Conservation (phyloP, 1,284 basidiomycete species). For the Ganoderma resinaceum region DNA sequence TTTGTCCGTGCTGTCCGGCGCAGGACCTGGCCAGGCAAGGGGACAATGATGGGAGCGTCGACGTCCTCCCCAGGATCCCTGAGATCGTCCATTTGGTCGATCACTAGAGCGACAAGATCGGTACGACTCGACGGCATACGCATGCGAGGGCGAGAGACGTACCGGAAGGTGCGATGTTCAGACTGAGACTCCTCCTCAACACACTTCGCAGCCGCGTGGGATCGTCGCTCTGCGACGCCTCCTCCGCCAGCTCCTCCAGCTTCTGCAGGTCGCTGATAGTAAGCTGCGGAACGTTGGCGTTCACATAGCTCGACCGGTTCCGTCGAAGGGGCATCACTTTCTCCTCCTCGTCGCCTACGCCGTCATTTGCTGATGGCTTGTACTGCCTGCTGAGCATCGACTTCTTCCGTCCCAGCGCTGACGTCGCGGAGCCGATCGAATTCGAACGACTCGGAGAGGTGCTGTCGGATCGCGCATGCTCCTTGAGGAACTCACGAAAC, state of each 20-base stretch:
- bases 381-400: slow-evolving; percentile 94
- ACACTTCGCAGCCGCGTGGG: slow-evolving; percentile 84
- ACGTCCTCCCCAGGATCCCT: slow-evolving; percentile 77
- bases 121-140: slow-evolving; percentile 17
- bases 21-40: slow-evolving; percentile 87
- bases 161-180: slow-evolving; percentile 88
- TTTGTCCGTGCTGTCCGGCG: slow-evolving; percentile 93
- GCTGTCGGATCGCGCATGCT: slow-evolving; percentile 79
- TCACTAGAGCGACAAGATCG: slow-evolving; percentile 48
- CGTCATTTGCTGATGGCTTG: slow-evolving; percentile 78
- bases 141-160: slow-evolving; percentile 45
- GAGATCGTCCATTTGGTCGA: slow-evolving; percentile 72
- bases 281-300: slow-evolving; percentile 67
- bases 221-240: slow-evolving; percentile 84
- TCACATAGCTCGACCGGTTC: slow-evolving; percentile 67
- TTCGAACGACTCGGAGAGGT: slow-evolving; percentile 44
- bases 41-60: slow-evolving; percentile 90
- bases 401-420: slow-evolving; percentile 75
- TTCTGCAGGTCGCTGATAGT: slow-evolving; percentile 93
- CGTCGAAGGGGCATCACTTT: slow-evolving; percentile 72
- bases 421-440: slow-evolving; percentile 44
- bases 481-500: slow-evolving; percentile 94
- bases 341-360: slow-evolving; percentile 67
- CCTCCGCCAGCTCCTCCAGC: slow-evolving; percentile 91
- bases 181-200: slow-evolving; percentile 86